Percentiles rank a stretch among this genome's conserved stretches.
Evolutionary conservation across 176 grass and related monocot species (phyloP).

Genomic region (Areca catechu): DNA sequence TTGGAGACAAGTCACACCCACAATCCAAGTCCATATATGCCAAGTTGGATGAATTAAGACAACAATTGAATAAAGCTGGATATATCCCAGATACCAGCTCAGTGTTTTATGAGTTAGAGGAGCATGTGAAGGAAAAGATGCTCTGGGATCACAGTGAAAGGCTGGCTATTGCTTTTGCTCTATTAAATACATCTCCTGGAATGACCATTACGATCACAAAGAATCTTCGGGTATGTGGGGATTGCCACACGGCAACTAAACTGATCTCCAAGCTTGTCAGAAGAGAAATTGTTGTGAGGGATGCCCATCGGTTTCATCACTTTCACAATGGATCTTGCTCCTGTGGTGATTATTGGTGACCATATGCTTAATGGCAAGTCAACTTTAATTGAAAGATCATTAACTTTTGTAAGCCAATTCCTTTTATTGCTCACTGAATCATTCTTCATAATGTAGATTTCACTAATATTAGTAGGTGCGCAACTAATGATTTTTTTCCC

Average conservation of each 20-base stretch:
- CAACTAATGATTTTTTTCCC: no score
- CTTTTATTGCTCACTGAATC: no score
- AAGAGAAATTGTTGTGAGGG: conserved; percentile 11
- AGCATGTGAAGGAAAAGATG: conserved; percentile 12
- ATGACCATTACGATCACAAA: conserved; percentile 2
- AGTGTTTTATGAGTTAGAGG: conserved; percentile 11
- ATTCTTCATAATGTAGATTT: no score
- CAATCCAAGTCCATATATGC: conserved; percentile 5
- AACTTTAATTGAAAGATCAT: no score
- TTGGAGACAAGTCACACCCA: conserved; percentile 17
- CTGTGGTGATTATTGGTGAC: conserved; percentile 16
- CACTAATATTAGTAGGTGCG: no score
- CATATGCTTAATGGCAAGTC: background rate
- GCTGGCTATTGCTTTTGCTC: conserved; percentile 12
- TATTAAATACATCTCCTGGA: background rate
- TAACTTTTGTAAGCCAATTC: no score
- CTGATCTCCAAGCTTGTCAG: conserved; percentile 8
- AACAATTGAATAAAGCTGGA: conserved; percentile 10
- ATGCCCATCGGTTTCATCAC: conserved; percentile 17
- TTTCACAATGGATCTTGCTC: conserved; percentile 5
- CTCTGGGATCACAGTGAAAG: conserved; percentile 21
- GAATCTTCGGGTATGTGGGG: conserved; percentile 4
- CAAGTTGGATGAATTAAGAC: conserved; percentile 7
- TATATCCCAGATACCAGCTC: conserved; percentile 10
- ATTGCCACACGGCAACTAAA: conserved; percentile 6